These are phyloP conservation scores for Penicillium sp. DNA, from an alignment of 2,329 filamentous ascomycete species.

Conservation along the genomic window DNA sequence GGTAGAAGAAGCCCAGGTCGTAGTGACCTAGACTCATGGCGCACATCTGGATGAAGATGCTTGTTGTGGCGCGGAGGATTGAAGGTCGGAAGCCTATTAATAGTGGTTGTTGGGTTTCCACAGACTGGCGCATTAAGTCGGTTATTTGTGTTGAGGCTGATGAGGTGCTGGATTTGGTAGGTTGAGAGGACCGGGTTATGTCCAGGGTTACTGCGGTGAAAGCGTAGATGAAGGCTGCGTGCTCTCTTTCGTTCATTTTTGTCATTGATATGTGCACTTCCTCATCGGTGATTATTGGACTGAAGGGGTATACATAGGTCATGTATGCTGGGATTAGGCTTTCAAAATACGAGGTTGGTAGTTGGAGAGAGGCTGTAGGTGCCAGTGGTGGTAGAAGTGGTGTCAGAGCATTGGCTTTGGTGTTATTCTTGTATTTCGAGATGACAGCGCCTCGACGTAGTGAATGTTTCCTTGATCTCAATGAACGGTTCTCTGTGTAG, in stretches of 20 bases:
- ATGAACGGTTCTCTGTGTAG: conserved; percentile 36
- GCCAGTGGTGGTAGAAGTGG: conserved; percentile 13
- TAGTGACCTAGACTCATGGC: conserved; percentile 50
- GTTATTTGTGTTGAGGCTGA: conserved; percentile 27
- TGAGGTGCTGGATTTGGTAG: conserved; percentile 11
- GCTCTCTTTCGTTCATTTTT: conserved; percentile 42
- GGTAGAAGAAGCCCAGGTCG: conserved; percentile 51
- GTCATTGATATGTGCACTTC: conserved; percentile 38
- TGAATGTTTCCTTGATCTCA: conserved; percentile 38
- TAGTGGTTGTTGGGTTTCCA: conserved; percentile 37
- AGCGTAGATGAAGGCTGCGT: conserved; percentile 45
- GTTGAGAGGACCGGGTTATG: conserved; percentile 30
- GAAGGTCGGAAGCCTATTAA: conserved; percentile 42
- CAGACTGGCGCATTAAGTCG: conserved; percentile 33
- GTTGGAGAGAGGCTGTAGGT: not conserved
- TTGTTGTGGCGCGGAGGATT: conserved; percentile 51
- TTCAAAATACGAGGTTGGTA: conserved; percentile 32
- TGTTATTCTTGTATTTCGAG: conserved; percentile 35
- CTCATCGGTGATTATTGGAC: conserved; percentile 45
- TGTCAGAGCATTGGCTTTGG: not conserved
- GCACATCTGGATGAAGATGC: conserved; percentile 54
- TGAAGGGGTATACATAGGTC: conserved; percentile 47
- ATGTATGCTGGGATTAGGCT: conserved; percentile 48
- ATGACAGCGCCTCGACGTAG: conserved; percentile 43
- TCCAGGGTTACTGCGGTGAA: conserved; percentile 49